Percentiles rank a stretch among this genome's conserved stretches.
These are phyloP conservation scores for Mortierella sp. DNA, from an alignment of 371 early-diverging fungal genomes.

Conservation along the genomic window DNA sequence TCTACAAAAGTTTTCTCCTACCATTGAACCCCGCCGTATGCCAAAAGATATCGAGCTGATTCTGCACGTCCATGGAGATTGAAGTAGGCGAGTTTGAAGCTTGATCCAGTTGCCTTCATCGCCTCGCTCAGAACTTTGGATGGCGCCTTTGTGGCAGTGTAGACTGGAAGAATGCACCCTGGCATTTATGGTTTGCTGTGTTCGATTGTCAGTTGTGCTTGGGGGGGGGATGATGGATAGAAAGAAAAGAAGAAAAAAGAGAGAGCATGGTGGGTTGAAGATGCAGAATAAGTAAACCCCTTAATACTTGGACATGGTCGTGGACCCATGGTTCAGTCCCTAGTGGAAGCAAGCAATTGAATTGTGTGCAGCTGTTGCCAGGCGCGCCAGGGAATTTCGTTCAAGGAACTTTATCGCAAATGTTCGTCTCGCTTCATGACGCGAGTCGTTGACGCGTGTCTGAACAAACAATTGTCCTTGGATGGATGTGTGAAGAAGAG, in stretches of 20 bases:
- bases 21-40: neutral
- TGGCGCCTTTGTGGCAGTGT: slow-evolving; percentile 17
- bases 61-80: slow-evolving; percentile 8
- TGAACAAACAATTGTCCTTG: too few relatives aligned
- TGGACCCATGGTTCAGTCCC: too few relatives aligned
- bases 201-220: neutral
- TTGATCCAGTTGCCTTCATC: neutral
- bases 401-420: too few relatives aligned
- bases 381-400: too few relatives aligned
- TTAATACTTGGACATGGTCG: too few relatives aligned
- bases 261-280: too few relatives aligned
- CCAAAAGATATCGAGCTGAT: neutral
- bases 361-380: too few relatives aligned
- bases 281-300: too few relatives aligned
- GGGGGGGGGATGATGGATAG: neutral
- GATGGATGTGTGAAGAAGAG: too few relatives aligned
- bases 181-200: neutral
- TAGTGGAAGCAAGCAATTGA: too few relatives aligned
- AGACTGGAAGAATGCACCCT: neutral
- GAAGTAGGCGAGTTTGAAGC: slow-evolving; percentile 9
- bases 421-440: too few relatives aligned
- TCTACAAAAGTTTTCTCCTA: slow-evolving; percentile 12
- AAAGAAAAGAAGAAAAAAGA: neutral
- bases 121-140: slow-evolving; percentile 13
- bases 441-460: too few relatives aligned